Conservation (phyloP, 352 stramenopile species). For the Pythium folliculosum region DNA sequence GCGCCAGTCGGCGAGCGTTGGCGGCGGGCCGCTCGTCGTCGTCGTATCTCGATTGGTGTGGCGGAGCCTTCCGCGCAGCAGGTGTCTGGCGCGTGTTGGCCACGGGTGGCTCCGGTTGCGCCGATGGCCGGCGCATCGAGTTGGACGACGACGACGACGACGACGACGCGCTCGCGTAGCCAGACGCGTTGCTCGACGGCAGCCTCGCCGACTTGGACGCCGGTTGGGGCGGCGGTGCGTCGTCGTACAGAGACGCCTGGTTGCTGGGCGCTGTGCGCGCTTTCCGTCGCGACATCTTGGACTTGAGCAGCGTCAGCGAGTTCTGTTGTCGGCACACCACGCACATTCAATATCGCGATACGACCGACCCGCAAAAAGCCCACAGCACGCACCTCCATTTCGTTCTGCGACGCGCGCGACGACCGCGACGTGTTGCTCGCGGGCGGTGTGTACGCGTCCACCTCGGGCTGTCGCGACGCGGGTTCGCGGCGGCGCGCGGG, state of each 20-base stretch:
- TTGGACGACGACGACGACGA: slow-evolving; percentile 6
- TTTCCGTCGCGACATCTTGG: slow-evolving; percentile 78
- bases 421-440: slow-evolving; percentile 35
- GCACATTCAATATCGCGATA: background rate
- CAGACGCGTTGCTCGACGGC: slow-evolving; percentile 10
- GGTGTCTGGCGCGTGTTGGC: slow-evolving; percentile 1
- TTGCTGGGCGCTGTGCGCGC: slow-evolving; percentile 72
- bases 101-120: background rate
- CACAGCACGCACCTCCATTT: slow-evolving; percentile 49
- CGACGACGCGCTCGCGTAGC: slow-evolving; percentile 10
- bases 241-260: slow-evolving; percentile 64
- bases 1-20: slow-evolving; percentile 23
- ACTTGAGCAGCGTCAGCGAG: slow-evolving; percentile 76
- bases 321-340: slow-evolving; percentile 33
- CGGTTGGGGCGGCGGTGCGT: slow-evolving; percentile 41
- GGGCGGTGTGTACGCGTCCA: slow-evolving; percentile 30
- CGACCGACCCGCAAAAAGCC: background rate
- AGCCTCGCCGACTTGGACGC: slow-evolving; percentile 28
- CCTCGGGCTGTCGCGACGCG: slow-evolving; percentile 13
- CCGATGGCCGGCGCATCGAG: background rate
- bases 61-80: slow-evolving; percentile 4
- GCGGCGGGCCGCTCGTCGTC: slow-evolving; percentile 21
- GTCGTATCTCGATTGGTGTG: slow-evolving; percentile 4
- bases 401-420: slow-evolving; percentile 29
- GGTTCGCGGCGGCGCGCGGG: slow-evolving; percentile 45